Evolutionary conservation across 2,329 filamentous ascomycete genomes (phyloP), one percentile per base, ranked within the genome.

Genomic region (Curvularia hawaiiensis): DNA sequence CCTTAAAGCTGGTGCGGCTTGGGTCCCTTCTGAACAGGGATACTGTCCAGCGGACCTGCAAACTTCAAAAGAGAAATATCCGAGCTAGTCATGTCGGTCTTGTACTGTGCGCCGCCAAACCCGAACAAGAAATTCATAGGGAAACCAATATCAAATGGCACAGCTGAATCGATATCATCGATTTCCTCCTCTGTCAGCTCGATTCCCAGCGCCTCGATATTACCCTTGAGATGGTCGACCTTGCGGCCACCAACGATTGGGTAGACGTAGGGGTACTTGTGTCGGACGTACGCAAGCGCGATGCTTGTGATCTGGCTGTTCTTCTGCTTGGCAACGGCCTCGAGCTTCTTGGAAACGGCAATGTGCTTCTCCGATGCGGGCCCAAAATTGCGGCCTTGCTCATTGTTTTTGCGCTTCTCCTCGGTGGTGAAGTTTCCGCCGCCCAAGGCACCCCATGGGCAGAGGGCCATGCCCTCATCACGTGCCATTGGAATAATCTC

Each of bases 191-290:
- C 75, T 0, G 79, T 80, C 49, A 88, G 72, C 24, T 70, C 63
- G 33, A 88, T 68, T 4, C 69, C 77, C 54, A 88, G 65, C 0
- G 83, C 84, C 65, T 83, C 77, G 56, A 88, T 84, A 65, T 87
- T 88, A 16, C 79, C 84, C 84, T 87, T 84, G 49, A 93, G 77
- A 70, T 92, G 89, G 43, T 88, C 85, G 9, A 90, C 73, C 66
- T 88, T 92, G n/a, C 89, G 82, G 0, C 88, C 88, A 7, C 90
- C 90, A 9, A 92, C 81, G 33, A 93, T 86, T 0, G 90, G 90
- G 67, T 90, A 91, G 11, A 92, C 89, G 61, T 90, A 87, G 0
- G 88, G 85, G 0, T 85, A 79, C 77, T 92, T 92, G 65, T 84
- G 82, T 79, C 89, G 82, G 5, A 92, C 85, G 69, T 92, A 92